Base-by-base conservation (phyloP, 1,139 yeast genomes). In the Protomyces pachydermus region DNA sequence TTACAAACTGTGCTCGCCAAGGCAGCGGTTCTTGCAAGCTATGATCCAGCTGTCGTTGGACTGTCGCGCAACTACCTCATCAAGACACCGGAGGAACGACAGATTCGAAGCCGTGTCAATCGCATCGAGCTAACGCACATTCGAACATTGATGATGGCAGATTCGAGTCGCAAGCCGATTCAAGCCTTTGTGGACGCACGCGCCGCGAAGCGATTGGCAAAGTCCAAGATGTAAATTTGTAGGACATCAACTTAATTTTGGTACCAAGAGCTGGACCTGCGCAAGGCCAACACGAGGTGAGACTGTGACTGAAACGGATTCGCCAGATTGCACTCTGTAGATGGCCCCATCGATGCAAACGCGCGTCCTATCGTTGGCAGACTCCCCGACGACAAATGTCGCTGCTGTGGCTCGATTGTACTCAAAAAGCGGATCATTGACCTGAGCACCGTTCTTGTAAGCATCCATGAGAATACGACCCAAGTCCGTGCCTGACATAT, bases 401-500 rank as follows among this genome's bases (percentile, higher is more conserved):
- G 39, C 62, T 9, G 35, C 53, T 0, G 42, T 28, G 2, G 56
- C 62, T 18, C 62, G 16, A 39, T 35, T 51, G 52, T 58, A 58
- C 48, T 58, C 62, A 42, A 58, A 58, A 9, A 35, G 56, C 5
- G 34, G 32, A 10, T 55, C 20, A n/a, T 58, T 58, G 39, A 58
- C 45, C 3, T 58, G 62, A 8, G 62, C 62, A 8, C 62, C 62
- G 16, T 25, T 48, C 45, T 58, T 58, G 56, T 58, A 58, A 8
- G 55, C 62, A 23, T 58, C 62, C 62, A 58, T 58, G n/a, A 58
- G 45, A 23, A 58, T 18, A 5, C 56, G 23, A 3, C 62, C 62
- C 12, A 58, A 20, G 4, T 58, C 62, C 5, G 56, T n/a, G 16
- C 62, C 62, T 5, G 32, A 38, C 38, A 58, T 28, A 9, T 51